Evolutionary conservation across 129 eudicot species (phyloP).

Genomic region (Flaveria ramosissima): DNA sequence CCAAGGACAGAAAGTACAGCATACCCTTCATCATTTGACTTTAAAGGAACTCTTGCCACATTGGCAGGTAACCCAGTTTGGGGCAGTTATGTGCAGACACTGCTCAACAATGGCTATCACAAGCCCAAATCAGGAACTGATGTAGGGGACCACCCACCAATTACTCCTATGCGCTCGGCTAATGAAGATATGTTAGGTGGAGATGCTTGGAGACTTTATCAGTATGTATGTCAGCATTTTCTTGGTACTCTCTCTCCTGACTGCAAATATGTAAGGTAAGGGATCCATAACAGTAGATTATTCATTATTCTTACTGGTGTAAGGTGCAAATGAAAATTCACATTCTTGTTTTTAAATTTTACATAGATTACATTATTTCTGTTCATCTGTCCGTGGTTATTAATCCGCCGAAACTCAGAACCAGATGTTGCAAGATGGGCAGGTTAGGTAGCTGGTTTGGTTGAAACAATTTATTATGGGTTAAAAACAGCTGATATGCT

Average conservation of each 20-base stretch:
- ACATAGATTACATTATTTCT: background rate
- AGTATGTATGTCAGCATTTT: conserved; percentile 92
- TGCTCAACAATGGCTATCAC: conserved; percentile 56
- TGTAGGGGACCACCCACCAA: conserved; percentile 96
- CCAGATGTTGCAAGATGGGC: background rate
- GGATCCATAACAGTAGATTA: background rate
- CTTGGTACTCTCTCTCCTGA: conserved; percentile 83
- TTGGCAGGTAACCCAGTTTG: conserved; percentile 61
- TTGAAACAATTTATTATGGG: background rate
- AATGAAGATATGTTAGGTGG: conserved; percentile 74
- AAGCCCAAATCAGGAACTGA: conserved; percentile 84
- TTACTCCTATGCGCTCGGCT: conserved; percentile 92
- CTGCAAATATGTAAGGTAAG: conserved; percentile 74
- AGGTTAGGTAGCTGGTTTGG: background rate
- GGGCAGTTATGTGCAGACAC: conserved; percentile 63
- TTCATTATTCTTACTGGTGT: conserved; percentile 5
- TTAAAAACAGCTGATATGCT: background rate
- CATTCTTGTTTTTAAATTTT: background rate
- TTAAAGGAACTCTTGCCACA: conserved; percentile 69
- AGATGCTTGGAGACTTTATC: conserved; percentile 94
- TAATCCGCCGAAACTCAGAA: background rate
- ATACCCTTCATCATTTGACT: conserved; percentile 92
- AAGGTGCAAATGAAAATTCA: background rate
- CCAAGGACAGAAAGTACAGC: conserved; percentile 99
- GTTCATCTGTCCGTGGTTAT: background rate